Conservation (phyloP, 768 basidiomycete genomes). For the Dioszegia crocea region DNA sequence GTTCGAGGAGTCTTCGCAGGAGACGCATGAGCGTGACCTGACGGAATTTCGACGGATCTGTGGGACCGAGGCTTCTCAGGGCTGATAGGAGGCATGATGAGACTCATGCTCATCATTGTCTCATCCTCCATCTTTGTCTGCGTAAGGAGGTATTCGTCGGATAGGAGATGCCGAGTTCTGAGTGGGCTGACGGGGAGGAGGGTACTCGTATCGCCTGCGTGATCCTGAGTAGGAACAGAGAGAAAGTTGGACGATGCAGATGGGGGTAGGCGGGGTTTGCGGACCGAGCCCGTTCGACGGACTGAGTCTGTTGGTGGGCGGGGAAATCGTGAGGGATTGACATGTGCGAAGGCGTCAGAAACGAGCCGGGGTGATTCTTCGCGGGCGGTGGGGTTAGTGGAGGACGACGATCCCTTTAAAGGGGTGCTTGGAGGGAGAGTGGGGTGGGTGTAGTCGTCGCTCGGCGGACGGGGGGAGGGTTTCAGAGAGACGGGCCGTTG, state of each 20-base stretch:
- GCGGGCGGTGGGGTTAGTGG: neutral
- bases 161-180: conserved; percentile 11
- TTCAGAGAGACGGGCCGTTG: neutral
- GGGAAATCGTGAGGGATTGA: neutral
- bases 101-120: neutral
- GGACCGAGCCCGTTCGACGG: neutral
- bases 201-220: conserved; percentile 12
- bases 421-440: neutral
- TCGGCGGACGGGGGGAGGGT: neutral
- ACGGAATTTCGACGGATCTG: neutral
- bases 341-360: neutral
- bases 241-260: neutral
- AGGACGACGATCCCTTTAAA: neutral
- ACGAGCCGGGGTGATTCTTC: neutral
- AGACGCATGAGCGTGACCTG: neutral
- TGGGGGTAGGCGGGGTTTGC: neutral
- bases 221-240: neutral
- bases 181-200: conserved; percentile 16
- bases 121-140: conserved; percentile 3
- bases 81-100: neutral
- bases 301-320: neutral
- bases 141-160: conserved; percentile 6
- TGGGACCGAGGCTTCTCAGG: neutral
- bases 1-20: neutral
- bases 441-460: neutral